Percentiles rank a stretch among this genome's conserved stretches.
phyloP scores from a whole-genome alignment of 1,139 yeast genomes.

The Blastobotrys ciferrii region DNA sequence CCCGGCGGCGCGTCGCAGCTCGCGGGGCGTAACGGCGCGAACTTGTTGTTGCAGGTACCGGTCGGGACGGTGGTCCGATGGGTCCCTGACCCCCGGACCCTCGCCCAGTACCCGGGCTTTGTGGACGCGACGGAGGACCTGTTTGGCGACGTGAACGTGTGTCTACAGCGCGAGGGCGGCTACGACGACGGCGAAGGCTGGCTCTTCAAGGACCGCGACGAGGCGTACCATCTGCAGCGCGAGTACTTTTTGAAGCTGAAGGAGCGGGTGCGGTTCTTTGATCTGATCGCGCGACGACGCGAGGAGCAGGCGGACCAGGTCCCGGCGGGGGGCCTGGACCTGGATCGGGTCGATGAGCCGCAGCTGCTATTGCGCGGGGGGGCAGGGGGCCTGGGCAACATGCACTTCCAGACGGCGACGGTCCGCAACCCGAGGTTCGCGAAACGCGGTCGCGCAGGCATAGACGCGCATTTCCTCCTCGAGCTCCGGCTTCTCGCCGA shows the following conservation, averaged over 20 bases:
- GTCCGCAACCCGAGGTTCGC: constrained; percentile 89
- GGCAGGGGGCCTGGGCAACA: constrained; percentile 90
- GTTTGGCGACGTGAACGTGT: constrained; percentile 24
- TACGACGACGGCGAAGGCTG: constrained; percentile 78
- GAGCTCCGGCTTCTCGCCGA: constrained; percentile 90
- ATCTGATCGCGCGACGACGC: constrained; percentile 54
- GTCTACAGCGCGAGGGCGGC: constrained; percentile 56
- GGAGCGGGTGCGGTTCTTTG: constrained; percentile 61
- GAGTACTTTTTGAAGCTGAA: constrained; percentile 66
- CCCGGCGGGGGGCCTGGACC: constrained; percentile 78
- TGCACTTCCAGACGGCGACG: constrained; percentile 83
- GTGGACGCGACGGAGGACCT: constrained; percentile 17
- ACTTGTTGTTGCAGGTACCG: constrained; percentile 79
- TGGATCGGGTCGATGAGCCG: constrained; percentile 65
- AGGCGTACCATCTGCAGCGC: constrained; percentile 60
- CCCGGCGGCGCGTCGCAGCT: constrained; percentile 73
- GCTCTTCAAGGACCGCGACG: constrained; percentile 71
- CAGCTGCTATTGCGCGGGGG: constrained; percentile 79
- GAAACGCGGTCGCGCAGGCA: constrained; percentile 70
- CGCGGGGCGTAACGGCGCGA: constrained; percentile 81
- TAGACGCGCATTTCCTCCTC: constrained; percentile 65
- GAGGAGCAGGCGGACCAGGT: constrained; percentile 66
- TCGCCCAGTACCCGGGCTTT: constrained; percentile 20
- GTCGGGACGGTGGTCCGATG: constrained; percentile 85
- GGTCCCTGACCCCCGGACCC: constrained; percentile 69